Conservation (phyloP, 257 asterid genomes). For the Solanum sparsipilum region DNA sequence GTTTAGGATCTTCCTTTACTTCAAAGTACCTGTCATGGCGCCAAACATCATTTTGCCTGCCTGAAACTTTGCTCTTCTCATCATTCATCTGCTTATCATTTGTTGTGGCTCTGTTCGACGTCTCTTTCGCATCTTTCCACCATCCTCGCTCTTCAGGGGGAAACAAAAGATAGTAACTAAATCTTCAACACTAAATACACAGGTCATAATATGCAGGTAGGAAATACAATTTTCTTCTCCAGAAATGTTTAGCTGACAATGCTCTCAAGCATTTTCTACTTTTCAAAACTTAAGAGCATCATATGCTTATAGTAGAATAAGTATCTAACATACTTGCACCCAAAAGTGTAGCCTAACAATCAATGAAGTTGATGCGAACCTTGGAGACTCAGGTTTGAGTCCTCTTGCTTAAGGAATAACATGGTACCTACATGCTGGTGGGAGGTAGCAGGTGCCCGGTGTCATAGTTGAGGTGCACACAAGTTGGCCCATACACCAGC, state of each 20-base stretch:
- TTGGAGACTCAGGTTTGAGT: not conserved
- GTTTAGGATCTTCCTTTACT: slow-evolving; percentile 45
- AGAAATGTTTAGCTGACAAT: not conserved
- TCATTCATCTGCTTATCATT: slow-evolving; percentile 28
- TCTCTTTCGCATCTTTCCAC: slow-evolving; percentile 55
- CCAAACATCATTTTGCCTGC: slow-evolving; percentile 39
- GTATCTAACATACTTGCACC: not conserved
- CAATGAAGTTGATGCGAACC: not conserved
- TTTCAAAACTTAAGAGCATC: not conserved
- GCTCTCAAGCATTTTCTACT: not conserved
- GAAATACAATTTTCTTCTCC: not conserved
- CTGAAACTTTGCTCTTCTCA: slow-evolving; percentile 33
- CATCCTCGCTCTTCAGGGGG: slow-evolving; percentile 54
- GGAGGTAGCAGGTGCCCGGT: not conserved
- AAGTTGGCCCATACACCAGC: not conserved
- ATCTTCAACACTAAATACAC: not conserved
- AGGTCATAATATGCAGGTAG: not conserved
- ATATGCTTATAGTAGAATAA: not conserved
- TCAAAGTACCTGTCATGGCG: slow-evolving; percentile 68
- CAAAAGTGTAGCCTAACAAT: not conserved
- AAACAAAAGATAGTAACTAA: not conserved
- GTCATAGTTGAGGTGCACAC: not conserved
- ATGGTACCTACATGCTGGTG: not conserved
- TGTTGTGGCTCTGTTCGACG: slow-evolving; percentile 18
- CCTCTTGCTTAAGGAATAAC: not conserved